These are phyloP conservation scores for Fusarium goolgardi DNA, from an alignment of 2,329 filamentous ascomycete genomes.

Conservation along the genomic window DNA sequence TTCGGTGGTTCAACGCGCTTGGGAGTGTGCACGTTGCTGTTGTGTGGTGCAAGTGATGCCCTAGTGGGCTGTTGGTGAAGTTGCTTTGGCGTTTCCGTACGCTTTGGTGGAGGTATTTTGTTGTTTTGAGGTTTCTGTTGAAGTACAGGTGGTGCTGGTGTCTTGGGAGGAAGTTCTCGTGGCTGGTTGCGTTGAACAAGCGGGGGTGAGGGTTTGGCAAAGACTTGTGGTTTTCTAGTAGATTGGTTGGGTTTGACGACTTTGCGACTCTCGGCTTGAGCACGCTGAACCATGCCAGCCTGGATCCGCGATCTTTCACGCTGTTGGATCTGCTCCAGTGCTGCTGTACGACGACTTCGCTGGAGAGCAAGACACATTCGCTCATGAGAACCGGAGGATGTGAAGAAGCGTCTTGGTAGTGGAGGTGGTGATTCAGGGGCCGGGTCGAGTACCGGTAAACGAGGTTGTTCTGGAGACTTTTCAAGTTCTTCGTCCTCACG, in stretches of 20 bases:
- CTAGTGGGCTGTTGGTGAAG: conserved; percentile 1
- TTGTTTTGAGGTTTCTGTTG: conserved; percentile 11
- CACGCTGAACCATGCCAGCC: conserved; percentile 30
- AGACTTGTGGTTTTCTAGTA: neutral
- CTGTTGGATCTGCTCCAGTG: conserved; percentile 47
- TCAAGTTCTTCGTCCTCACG: conserved; percentile 29
- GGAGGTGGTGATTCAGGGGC: conserved; percentile 22
- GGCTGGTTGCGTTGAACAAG: neutral
- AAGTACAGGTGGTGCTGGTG: neutral
- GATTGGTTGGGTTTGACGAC: conserved; percentile 2
- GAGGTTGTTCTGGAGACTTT: conserved; percentile 19
- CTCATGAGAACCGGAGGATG: conserved; percentile 53
- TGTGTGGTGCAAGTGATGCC: neutral
- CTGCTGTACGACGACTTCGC: conserved; percentile 52
- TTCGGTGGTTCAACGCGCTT: conserved; percentile 5
- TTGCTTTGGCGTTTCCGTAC: neutral
- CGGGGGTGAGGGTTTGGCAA: neutral
- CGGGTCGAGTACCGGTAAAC: conserved; percentile 27
- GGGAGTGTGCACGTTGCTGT: neutral
- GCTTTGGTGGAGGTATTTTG: neutral
- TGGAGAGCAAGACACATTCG: conserved; percentile 51
- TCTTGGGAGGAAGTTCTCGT: conserved; percentile 1
- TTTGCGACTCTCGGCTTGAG: conserved; percentile 23
- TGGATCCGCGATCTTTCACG: conserved; percentile 43
- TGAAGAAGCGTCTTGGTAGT: conserved; percentile 51